Evolutionary conservation across 2,329 filamentous ascomycete genomes (phyloP), one percentile per base, ranked within the genome.

Genomic region (Pestalotiopsis sp.): DNA sequence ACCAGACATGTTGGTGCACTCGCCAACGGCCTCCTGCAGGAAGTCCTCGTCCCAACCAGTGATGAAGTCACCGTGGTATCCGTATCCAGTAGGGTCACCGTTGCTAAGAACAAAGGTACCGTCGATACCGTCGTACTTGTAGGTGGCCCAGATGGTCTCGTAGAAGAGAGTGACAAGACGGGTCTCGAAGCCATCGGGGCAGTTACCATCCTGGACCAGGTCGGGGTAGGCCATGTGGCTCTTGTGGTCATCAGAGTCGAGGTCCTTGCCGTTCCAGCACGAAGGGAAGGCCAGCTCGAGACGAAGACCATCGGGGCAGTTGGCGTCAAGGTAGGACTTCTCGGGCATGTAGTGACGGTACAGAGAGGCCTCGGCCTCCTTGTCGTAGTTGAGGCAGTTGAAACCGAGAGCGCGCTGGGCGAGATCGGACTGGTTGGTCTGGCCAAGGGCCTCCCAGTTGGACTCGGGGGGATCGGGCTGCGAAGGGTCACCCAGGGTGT

Each of bases 311-410:
- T 97, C 87, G n/a, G 82, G 81, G 82, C 95, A 98, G 81, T 95
- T 90, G 67, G 86, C 86, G 76, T 98, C 94, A 45, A 97, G 85
- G 77, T 89, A 97, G 0, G 82, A 81, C 85, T 97, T 97, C 75
- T 91, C 87, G 0, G 95, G 95, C 74, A 98, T 76, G 77, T 88
- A 90, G 80, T 97, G 95, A 72, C 95, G 93, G 80, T 90, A 92
- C 45, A 97, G 86, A 14, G 94, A 92, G 1, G 87, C 86, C 79
- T 97, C 94, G 2, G 92, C 84, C 0, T 80, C 75, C 27, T 80
- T 83, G 39, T 74, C 75, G 78, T 98, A 98, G 87, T 98, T 91
- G 70, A 99, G 83, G 81, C 96, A 98, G 85, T 98, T 98, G 88
- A 97, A 97, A 3, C 96, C 95, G 36, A 98, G 75, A 11, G 95